A percentile compares a stretch with the other conserved stretches of the same genome.
phyloP scores from a whole-genome alignment of 2,329 filamentous ascomycete species.

The Coniochaeta prunicola region DNA sequence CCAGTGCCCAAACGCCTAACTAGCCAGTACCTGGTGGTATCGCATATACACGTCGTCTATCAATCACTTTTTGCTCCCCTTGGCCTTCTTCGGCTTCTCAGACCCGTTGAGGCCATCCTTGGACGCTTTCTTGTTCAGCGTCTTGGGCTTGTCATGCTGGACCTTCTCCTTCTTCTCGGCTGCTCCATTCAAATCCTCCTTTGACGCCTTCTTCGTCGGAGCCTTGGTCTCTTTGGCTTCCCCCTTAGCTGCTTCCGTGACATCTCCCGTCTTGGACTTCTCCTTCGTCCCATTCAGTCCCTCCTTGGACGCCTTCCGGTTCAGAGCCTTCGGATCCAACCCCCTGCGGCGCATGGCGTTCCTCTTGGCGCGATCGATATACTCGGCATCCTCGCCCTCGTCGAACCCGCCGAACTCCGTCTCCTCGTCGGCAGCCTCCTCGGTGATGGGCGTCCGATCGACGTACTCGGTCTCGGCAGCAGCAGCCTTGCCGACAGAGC shows the following conservation, averaged over 20 bases:
- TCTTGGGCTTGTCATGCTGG: constrained; percentile 11
- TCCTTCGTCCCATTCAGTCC: constrained; percentile 8
- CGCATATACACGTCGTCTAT: background rate
- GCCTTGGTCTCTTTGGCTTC: constrained; percentile 5
- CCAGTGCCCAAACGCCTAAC: background rate
- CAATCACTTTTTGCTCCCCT: constrained; percentile 9
- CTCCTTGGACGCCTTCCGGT: constrained; percentile 19
- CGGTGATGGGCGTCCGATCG: constrained; percentile 62
- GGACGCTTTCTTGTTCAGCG: constrained; percentile 16
- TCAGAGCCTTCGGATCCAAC: constrained; percentile 59
- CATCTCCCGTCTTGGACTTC: constrained; percentile 4
- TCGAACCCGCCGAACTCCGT: constrained; percentile 64
- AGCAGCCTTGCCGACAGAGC: constrained; percentile 9
- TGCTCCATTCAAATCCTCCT: constrained; percentile 8
- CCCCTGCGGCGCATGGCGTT: constrained; percentile 69
- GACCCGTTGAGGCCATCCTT: background rate
- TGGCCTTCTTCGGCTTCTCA: constrained; percentile 20
- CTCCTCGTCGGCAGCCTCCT: constrained; percentile 34
- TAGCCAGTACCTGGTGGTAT: background rate
- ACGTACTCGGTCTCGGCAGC: constrained; percentile 38
- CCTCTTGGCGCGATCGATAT: constrained; percentile 66
- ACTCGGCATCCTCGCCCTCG: constrained; percentile 63
- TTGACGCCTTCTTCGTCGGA: constrained; percentile 15
- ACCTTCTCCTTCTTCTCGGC: constrained; percentile 15
- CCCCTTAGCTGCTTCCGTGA: constrained; percentile 7